These are phyloP conservation scores for Daldinia caldariorum DNA, from an alignment of 495 filamentous ascomycete species.

Conservation along the genomic window DNA sequence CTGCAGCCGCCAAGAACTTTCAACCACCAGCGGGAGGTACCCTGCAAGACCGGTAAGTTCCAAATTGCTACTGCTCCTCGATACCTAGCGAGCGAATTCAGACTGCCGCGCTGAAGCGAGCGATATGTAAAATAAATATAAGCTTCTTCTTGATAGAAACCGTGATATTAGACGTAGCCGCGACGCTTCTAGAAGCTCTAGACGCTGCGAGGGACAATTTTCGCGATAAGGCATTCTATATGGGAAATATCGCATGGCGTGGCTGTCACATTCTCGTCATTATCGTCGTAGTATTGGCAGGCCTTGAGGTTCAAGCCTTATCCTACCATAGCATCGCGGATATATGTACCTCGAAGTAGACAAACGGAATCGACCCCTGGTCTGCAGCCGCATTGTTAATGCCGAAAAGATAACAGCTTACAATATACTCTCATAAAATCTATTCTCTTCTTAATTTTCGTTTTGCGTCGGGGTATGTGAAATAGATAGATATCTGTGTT, in stretches of 20 bases:
- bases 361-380: constrained; percentile 35
- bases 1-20: constrained; percentile 36
- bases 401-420: constrained; percentile 17
- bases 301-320: constrained; percentile 10
- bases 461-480: constrained; percentile 19
- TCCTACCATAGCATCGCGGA: background rate
- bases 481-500: constrained; percentile 5
- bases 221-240: constrained; percentile 9
- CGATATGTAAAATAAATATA: constrained; percentile 17
- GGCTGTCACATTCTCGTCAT: constrained; percentile 18
- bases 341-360: background rate
- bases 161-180: constrained; percentile 26
- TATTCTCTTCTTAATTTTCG: background rate
- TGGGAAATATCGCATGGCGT: constrained; percentile 9
- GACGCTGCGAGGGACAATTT: constrained; percentile 13
- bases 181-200: constrained; percentile 43
- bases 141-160: constrained; percentile 24
- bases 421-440: background rate
- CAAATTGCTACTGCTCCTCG: constrained; percentile 11
- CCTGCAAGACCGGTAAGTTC: constrained; percentile 30
- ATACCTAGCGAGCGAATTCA: constrained; percentile 8
- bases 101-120: constrained; percentile 21
- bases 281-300: constrained; percentile 21
- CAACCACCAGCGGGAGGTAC: constrained; percentile 31
- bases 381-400: constrained; percentile 24